Conservation (phyloP, 2,329 filamentous ascomycete genomes). For the Exutisphaerella laricina region DNA sequence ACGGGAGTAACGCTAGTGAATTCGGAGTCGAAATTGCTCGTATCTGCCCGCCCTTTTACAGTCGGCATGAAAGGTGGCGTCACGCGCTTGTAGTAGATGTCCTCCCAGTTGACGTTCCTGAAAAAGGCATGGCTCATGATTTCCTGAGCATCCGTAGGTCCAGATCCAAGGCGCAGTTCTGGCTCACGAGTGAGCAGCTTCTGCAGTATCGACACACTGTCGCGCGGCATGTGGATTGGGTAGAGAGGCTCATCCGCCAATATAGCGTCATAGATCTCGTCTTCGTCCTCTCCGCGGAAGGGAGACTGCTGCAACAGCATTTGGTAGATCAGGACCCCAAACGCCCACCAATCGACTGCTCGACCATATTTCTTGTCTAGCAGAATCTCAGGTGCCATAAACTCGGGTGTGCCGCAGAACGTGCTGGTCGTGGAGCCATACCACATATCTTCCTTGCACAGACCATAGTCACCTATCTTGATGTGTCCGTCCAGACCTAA, state of each 20-base stretch:
- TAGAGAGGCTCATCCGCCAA: conserved; percentile 95
- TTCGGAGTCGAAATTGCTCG: conserved; percentile 98
- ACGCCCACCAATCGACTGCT: conserved; percentile 99
- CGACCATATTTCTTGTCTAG: conserved; percentile 98
- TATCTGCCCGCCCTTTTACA: conserved; percentile 90
- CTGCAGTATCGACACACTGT: conserved; percentile 95
- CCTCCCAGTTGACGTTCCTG: conserved; percentile 96
- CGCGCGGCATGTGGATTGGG: conserved; percentile 96
- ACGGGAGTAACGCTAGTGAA: conserved; percentile 98
- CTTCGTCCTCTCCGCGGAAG: conserved; percentile 97
- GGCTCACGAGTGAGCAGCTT: conserved; percentile 95
- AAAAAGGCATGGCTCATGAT: conserved; percentile 99
- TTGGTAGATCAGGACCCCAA: conserved; percentile 97
- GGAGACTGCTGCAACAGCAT: conserved; percentile 99
- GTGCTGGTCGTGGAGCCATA: conserved; percentile 95
- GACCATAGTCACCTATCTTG: conserved; percentile 97
- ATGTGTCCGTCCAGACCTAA: conserved; percentile 94
- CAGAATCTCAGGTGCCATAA: conserved; percentile 98
- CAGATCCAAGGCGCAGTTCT: conserved; percentile 84
- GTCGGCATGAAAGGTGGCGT: conserved; percentile 82
- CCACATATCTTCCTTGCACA: conserved; percentile 99
- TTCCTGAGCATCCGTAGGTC: conserved; percentile 94
- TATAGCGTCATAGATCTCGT: conserved; percentile 99
- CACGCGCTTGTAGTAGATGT: conserved; percentile 93
- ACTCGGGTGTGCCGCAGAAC: conserved; percentile 98